These are phyloP conservation scores for Yarrowia galli DNA, from an alignment of 1,139 yeast species.

Conservation along the genomic window DNA sequence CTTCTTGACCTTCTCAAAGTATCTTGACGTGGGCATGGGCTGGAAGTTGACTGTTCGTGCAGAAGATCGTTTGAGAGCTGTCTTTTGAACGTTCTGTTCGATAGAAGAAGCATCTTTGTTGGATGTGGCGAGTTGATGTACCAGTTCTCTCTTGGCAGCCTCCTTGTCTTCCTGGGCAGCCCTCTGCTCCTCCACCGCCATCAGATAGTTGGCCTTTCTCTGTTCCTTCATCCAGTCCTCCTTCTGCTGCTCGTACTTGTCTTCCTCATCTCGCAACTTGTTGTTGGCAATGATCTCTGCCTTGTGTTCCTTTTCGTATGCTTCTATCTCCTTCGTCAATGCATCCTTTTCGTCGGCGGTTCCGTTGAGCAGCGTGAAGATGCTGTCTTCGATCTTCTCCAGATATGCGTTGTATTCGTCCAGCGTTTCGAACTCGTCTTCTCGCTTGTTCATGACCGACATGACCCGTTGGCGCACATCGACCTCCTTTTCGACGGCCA, in stretches of 20 bases:
- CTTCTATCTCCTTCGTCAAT: conserved; percentile 55
- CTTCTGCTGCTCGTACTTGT: conserved; percentile 64
- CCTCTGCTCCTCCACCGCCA: conserved; percentile 50
- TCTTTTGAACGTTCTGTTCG: conserved; percentile 62
- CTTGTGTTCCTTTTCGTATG: conserved; percentile 79
- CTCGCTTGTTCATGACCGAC: conserved; percentile 79
- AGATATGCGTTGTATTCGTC: conserved; percentile 75
- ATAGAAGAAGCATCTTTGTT: conserved; percentile 60
- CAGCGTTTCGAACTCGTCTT: conserved; percentile 70
- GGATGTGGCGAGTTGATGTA: conserved; percentile 65
- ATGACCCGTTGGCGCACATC: conserved; percentile 84
- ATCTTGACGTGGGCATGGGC: conserved; percentile 36
- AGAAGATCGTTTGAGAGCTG: conserved; percentile 70
- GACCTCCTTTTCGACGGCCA: conserved; percentile 86
- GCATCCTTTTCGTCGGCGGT: conserved; percentile 73
- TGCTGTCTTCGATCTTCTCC: conserved; percentile 81
- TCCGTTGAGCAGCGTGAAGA: conserved; percentile 76
- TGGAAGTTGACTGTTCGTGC: conserved; percentile 53
- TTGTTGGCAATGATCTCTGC: conserved; percentile 79
- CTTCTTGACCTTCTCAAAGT: conserved; percentile 29
- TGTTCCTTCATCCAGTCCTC: conserved; percentile 70
- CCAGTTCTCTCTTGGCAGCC: conserved; percentile 71
- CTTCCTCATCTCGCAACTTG: conserved; percentile 70
- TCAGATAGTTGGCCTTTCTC: conserved; percentile 50
- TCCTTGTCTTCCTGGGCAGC: conserved; percentile 53